These are phyloP conservation scores for Ganoderma sinense DNA, from an alignment of 1,284 basidiomycete genomes.

Conservation along the genomic window DNA sequence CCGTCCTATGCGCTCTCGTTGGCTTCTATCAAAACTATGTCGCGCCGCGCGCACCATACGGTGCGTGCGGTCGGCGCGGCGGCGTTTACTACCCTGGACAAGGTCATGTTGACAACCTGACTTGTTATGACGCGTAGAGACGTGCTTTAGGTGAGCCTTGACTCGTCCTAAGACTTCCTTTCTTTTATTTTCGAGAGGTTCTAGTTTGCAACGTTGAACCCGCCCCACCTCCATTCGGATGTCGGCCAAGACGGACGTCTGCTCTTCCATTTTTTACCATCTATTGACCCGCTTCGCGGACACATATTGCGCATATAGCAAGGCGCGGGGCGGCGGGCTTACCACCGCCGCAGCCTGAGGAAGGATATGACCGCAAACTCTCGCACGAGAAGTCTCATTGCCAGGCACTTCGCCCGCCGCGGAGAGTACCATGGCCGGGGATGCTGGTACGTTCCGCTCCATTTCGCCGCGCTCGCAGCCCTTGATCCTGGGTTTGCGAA, in stretches of 20 bases:
- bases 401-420: not conserved
- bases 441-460: not conserved
- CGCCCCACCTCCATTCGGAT: not conserved
- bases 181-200: not conserved
- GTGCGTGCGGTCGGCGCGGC: conserved; percentile 7
- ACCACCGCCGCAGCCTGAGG: not conserved
- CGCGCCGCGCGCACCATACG: not conserved
- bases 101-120: not conserved
- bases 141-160: conserved; percentile 9
- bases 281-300: not conserved
- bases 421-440: not conserved
- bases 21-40: not conserved
- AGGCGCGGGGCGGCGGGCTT: not conserved
- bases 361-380: not conserved
- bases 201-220: not conserved
- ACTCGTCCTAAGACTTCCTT: not conserved
- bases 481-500: not conserved
- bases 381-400: not conserved
- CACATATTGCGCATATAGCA: conserved; percentile 1
- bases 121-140: conserved; percentile 7
- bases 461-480: conserved; percentile 4
- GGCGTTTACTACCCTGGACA: not conserved
- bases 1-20: not conserved
- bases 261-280: not conserved
- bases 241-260: not conserved